These are phyloP conservation scores for Rubia yunnanensis DNA, from an alignment of 257 asterid species.

Conservation along the genomic window DNA sequence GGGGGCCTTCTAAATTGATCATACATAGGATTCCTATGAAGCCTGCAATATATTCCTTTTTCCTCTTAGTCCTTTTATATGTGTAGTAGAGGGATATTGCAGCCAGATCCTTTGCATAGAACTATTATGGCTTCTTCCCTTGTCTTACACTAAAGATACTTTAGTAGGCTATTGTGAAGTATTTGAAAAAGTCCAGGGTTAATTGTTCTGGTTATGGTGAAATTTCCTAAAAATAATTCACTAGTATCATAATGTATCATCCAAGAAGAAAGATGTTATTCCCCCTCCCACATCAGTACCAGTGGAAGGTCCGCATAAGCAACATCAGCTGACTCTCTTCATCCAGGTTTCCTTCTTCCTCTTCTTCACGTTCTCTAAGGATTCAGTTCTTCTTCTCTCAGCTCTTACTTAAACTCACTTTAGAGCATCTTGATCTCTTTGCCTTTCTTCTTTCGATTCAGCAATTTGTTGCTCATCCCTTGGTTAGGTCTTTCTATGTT, in stretches of 20 bases:
- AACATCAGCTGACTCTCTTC: constrained; percentile 23
- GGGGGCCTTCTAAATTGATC: background rate
- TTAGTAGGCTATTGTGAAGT: background rate
- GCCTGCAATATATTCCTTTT: background rate
- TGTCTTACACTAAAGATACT: constrained; percentile 7
- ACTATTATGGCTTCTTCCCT: constrained; percentile 1
- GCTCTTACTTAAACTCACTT: constrained; percentile 12
- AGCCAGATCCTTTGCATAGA: background rate
- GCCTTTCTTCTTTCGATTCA: constrained; percentile 12
- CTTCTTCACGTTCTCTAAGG: constrained; percentile 23
- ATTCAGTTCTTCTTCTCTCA: constrained; percentile 21
- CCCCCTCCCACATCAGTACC: constrained; percentile 52
- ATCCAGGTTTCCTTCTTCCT: constrained; percentile 31
- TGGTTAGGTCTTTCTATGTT: constrained; percentile 12
- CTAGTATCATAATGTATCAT: constrained; percentile 12
- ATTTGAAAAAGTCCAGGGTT: background rate
- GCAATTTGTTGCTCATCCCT: constrained; percentile 16
- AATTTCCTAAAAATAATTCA: background rate
- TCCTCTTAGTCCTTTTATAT: background rate
- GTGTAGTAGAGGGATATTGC: background rate
- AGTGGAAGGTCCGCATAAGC: constrained; percentile 42
- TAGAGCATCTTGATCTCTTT: constrained; percentile 13
- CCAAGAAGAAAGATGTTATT: constrained; percentile 27
- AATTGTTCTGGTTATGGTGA: background rate
- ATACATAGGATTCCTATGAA: background rate